Evolutionary conservation across 345 rosid species (phyloP).

Genomic region (Gossypium bickii): DNA sequence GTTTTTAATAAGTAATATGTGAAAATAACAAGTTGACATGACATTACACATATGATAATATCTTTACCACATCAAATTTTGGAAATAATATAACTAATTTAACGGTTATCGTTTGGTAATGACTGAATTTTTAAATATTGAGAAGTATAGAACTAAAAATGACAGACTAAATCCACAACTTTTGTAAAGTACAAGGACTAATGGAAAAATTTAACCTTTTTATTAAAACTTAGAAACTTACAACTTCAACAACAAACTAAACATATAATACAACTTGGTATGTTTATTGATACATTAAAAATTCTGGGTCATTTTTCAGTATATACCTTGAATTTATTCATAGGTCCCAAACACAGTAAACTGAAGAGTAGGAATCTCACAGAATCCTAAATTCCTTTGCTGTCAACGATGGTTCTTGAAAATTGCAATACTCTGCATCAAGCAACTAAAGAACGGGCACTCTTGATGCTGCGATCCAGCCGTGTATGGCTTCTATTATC

Average conservation of each 20-base stretch:
- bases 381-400: neutral
- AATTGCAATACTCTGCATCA: conserved; percentile 12
- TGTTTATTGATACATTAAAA: neutral
- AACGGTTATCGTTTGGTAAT: too few relatives aligned
- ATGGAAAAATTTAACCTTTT: too few relatives aligned
- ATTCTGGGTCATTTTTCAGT: neutral
- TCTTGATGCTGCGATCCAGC: conserved; percentile 34
- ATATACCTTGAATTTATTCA: conserved; percentile 8
- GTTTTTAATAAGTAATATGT: too few relatives aligned
- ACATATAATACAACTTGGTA: conserved; percentile 3
- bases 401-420: neutral
- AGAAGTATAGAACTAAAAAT: too few relatives aligned
- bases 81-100: too few relatives aligned
- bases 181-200: too few relatives aligned
- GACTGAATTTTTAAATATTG: too few relatives aligned
- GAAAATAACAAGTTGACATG: too few relatives aligned
- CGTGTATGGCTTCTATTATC: conserved; percentile 25
- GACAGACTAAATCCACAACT: too few relatives aligned
- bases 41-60: too few relatives aligned
- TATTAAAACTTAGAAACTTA: neutral
- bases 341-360: neutral
- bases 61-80: too few relatives aligned
- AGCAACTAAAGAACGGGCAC: conserved; percentile 41
- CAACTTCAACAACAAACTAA: neutral
- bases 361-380: neutral